Evolutionary conservation across 225 moss, liverwort and hornwort genomes (phyloP).

Genomic region (Ulota crispa): DNA sequence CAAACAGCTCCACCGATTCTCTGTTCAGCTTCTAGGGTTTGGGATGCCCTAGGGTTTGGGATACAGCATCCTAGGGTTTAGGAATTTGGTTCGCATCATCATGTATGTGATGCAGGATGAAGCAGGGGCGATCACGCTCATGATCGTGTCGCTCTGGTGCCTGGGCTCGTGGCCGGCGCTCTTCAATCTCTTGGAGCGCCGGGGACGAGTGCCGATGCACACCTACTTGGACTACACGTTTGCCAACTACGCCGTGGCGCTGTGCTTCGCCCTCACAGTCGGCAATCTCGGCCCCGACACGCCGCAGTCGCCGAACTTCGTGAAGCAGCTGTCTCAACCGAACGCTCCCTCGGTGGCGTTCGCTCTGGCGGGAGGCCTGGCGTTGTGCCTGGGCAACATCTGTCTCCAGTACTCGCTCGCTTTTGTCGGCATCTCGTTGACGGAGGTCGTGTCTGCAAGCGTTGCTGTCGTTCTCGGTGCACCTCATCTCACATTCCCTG

Average conservation of each 20-base stretch:
- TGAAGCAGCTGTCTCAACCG: slow-evolving; percentile 56
- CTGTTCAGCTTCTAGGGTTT: slow-evolving; percentile 22
- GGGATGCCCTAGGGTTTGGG: background rate
- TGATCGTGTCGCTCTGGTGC: slow-evolving; percentile 77
- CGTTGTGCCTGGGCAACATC: slow-evolving; percentile 75
- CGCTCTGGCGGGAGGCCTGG: slow-evolving; percentile 71
- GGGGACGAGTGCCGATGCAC: slow-evolving; percentile 74
- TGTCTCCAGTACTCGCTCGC: slow-evolving; percentile 83
- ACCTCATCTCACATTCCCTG: background rate
- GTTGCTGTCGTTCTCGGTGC: slow-evolving; percentile 74
- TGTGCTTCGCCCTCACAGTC: slow-evolving; percentile 61
- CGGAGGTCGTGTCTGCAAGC: slow-evolving; percentile 86
- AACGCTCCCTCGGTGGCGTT: slow-evolving; percentile 80
- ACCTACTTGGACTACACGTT: slow-evolving; percentile 78
- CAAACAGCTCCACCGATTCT: background rate
- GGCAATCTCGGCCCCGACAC: slow-evolving; percentile 59
- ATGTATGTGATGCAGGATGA: slow-evolving; percentile 69
- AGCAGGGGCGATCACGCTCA: slow-evolving; percentile 63
- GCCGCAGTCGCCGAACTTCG: slow-evolving; percentile 57
- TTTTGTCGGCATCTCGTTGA: slow-evolving; percentile 80
- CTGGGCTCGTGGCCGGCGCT: slow-evolving; percentile 88
- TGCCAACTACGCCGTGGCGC: slow-evolving; percentile 50
- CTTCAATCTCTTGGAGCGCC: slow-evolving; percentile 70
- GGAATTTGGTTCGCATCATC: background rate
- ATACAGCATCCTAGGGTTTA: background rate